Conservation (phyloP, 2,329 filamentous ascomycete genomes). For the Aspergillus novofumigatus region DNA sequence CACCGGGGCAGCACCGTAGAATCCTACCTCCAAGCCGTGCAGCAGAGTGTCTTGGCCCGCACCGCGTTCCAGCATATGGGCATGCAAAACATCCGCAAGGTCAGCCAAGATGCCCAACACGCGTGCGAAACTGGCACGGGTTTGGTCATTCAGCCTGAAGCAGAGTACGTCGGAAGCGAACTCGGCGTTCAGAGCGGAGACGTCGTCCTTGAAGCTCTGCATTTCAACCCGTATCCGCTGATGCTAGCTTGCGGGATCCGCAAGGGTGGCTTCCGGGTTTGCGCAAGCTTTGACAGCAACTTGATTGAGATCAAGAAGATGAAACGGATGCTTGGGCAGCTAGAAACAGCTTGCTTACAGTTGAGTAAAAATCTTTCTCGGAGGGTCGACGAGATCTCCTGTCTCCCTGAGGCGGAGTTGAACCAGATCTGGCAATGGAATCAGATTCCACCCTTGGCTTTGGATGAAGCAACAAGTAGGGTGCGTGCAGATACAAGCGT, state of each 20-base stretch:
- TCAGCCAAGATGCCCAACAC: constrained; percentile 36
- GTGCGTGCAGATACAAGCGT: constrained; percentile 18
- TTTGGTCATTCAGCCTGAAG: constrained; percentile 38
- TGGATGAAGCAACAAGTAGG: constrained; percentile 23
- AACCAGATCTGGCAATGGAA: constrained; percentile 45
- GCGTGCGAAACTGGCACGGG: constrained; percentile 35
- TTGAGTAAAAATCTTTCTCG: constrained; percentile 23
- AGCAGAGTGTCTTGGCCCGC: constrained; percentile 31
- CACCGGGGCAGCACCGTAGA: constrained; percentile 23
- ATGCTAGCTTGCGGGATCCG: constrained; percentile 47
- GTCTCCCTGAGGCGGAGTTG: constrained; percentile 35
- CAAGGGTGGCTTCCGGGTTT: constrained; percentile 41
- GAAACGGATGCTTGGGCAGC: constrained; percentile 34
- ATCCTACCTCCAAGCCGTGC: constrained; percentile 27
- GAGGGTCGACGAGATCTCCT: constrained; percentile 33
- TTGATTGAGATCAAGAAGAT: constrained; percentile 35
- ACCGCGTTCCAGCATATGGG: constrained; percentile 48
- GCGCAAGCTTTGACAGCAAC: constrained; percentile 42
- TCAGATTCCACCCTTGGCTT: constrained; percentile 29
- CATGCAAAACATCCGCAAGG: constrained; percentile 46
- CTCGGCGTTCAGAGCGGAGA: constrained; percentile 36
- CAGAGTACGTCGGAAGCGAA: constrained; percentile 33
- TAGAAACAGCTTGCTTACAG: constrained; percentile 29
- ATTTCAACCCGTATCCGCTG: constrained; percentile 48
- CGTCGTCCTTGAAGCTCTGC: constrained; percentile 32